Evolutionary conservation across 2,329 filamentous ascomycete species (phyloP).

Genomic region (Exophiala oligosperma): DNA sequence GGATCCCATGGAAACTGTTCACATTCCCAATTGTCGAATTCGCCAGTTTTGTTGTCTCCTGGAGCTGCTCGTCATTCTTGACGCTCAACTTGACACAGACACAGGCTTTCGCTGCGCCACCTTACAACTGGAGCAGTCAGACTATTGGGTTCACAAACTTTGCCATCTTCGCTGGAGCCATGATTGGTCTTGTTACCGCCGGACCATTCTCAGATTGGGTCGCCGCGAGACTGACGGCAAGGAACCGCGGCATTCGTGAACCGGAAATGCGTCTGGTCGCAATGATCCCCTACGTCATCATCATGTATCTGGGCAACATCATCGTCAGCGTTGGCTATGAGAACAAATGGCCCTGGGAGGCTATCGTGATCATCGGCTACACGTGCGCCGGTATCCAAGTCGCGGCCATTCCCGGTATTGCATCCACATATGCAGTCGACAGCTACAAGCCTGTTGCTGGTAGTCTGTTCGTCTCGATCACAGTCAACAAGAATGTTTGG

Average conservation of each 20-base stretch:
- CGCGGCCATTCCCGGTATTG: conserved; percentile 60
- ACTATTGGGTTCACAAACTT: conserved; percentile 60
- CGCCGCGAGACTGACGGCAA: conserved; percentile 52
- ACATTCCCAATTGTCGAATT: conserved; percentile 64
- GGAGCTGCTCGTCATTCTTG: conserved; percentile 59
- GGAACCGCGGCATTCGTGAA: conserved; percentile 57
- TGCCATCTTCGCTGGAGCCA: conserved; percentile 54
- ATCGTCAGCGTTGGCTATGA: conserved; percentile 56
- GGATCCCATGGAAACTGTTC: conserved; percentile 63
- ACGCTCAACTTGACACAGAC: conserved; percentile 61
- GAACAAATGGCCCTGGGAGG: conserved; percentile 53
- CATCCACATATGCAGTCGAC: conserved; percentile 60
- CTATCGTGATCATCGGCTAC: conserved; percentile 59
- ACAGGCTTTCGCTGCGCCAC: conserved; percentile 56
- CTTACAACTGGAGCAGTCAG: conserved; percentile 54
- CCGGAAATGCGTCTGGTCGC: conserved; percentile 59
- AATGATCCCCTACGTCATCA: conserved; percentile 57
- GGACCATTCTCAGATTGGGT: conserved; percentile 60
- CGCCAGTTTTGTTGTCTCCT: conserved; percentile 62
- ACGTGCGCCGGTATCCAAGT: conserved; percentile 59
- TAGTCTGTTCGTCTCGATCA: conserved; percentile 60
- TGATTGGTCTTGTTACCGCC: conserved; percentile 57
- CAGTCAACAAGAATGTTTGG: conserved; percentile 65
- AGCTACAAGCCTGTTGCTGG: conserved; percentile 65
- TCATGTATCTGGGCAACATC: conserved; percentile 60